A percentile compares a stretch with the other conserved stretches of the same genome.
phyloP scores from a whole-genome alignment of 2,329 filamentous ascomycete species.

The Ascochyta clinopodiicola region DNA sequence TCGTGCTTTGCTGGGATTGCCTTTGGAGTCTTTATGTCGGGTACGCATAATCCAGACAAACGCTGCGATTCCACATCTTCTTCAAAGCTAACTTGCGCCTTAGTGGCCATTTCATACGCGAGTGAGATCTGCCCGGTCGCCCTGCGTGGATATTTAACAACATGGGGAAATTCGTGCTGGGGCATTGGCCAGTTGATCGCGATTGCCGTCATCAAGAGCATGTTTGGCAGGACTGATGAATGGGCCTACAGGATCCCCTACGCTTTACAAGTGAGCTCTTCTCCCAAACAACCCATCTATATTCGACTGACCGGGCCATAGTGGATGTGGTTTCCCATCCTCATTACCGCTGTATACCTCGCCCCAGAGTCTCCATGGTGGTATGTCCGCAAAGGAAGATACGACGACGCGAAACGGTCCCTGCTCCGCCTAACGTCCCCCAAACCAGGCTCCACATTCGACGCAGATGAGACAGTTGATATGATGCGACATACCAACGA shows the following conservation, averaged over 20 bases:
- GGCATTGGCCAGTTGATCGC: slow-evolving; percentile 68
- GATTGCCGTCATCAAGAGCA: slow-evolving; percentile 70
- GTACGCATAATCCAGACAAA: neutral
- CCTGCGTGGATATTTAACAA: slow-evolving; percentile 61
- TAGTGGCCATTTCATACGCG: slow-evolving; percentile 51
- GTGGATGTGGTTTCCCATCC: slow-evolving; percentile 74
- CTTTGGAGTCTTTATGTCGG: slow-evolving; percentile 48
- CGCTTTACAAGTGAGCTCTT: slow-evolving; percentile 39
- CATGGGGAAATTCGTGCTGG: slow-evolving; percentile 56
- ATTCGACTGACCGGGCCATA: slow-evolving; percentile 54
- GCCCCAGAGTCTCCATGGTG: slow-evolving; percentile 75
- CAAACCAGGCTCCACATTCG: slow-evolving; percentile 50
- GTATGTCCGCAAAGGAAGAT: slow-evolving; percentile 64
- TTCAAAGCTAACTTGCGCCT: slow-evolving; percentile 14
- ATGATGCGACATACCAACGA: slow-evolving; percentile 90
- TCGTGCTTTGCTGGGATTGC: slow-evolving; percentile 38
- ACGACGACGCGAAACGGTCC: neutral
- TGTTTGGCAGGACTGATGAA: slow-evolving; percentile 64
- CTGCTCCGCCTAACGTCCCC: slow-evolving; percentile 3
- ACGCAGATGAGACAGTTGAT: slow-evolving; percentile 48
- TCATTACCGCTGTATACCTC: slow-evolving; percentile 67
- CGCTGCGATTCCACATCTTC: neutral
- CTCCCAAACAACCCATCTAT: too few species aligned
- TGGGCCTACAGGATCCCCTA: slow-evolving; percentile 70
- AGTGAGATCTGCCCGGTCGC: slow-evolving; percentile 71